Conservation (phyloP, 169 alveolate genomes). For the Plasmodium knowlesi region DNA sequence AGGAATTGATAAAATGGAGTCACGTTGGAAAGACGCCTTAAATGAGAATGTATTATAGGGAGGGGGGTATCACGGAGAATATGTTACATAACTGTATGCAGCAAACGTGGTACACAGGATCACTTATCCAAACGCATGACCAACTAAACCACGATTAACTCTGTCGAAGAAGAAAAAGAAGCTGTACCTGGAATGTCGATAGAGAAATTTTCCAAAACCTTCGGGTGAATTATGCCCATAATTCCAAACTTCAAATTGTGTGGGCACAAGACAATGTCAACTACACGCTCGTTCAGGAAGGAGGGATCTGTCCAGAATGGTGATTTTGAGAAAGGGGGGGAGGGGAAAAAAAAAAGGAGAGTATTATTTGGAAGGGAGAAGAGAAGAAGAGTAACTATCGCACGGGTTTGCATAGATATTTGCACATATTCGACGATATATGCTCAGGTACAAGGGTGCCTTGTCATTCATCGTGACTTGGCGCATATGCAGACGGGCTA, state of each 20-base stretch:
- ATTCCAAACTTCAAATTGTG: constrained; percentile 85
- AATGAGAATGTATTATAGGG: not conserved
- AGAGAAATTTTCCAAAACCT: constrained; percentile 90
- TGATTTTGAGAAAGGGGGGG: not conserved
- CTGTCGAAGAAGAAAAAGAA: not conserved
- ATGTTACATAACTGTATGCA: no score
- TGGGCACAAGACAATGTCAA: constrained; percentile 47
- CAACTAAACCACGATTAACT: not conserved
- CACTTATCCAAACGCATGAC: not conserved
- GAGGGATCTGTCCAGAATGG: constrained; percentile 33
- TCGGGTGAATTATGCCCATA: constrained; percentile 96
- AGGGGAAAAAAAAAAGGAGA: not conserved
- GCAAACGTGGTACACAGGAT: no score
- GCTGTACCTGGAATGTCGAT: constrained; percentile 50
- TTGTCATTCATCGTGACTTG: not conserved
- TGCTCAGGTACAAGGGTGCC: not conserved
- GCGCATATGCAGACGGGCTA: not conserved
- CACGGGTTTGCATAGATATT: not conserved
- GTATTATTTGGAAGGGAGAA: not conserved
- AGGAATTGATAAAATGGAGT: not conserved
- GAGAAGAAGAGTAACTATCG: not conserved
- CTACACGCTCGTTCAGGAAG: constrained; percentile 51
- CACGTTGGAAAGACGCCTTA: not conserved
- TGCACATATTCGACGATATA: not conserved
- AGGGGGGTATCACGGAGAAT: not conserved